Evolutionary conservation across 257 asterid species (phyloP).

Genomic region (Parsonsia alboflavescens): DNA sequence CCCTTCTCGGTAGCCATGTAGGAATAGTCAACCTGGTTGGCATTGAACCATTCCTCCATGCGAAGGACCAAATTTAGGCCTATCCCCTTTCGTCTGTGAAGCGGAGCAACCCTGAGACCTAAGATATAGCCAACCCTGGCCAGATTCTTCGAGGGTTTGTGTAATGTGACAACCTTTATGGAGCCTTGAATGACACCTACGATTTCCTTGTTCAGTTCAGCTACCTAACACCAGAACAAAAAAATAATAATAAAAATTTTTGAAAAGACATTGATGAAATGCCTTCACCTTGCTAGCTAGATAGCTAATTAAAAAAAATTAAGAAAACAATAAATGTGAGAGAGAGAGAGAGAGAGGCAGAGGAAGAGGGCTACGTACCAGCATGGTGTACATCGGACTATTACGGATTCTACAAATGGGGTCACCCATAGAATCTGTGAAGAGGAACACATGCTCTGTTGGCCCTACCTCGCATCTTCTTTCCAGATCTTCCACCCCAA

Average conservation of each 20-base stretch:
- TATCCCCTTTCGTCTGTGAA: constrained; percentile 31
- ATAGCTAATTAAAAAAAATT: no score
- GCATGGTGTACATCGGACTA: constrained; percentile 35
- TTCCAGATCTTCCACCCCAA: constrained; percentile 32
- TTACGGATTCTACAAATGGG: constrained; percentile 44
- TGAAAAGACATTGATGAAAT: constrained; percentile 8
- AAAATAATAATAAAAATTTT: no score
- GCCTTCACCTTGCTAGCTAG: no score
- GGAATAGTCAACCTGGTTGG: constrained; percentile 27
- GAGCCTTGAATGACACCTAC: constrained; percentile 37
- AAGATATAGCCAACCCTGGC: constrained; percentile 34
- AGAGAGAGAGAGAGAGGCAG: background rate
- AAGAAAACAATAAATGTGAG: background rate
- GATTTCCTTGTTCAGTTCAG: constrained; percentile 35
- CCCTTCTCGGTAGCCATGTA: constrained; percentile 43
- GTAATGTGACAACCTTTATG: constrained; percentile 26
- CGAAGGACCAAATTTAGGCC: constrained; percentile 24
- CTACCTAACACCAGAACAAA: constrained; percentile 19
- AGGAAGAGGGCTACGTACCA: constrained; percentile 18
- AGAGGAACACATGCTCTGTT: constrained; percentile 28
- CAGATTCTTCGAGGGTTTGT: constrained; percentile 12
- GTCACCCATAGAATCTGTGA: constrained; percentile 40
- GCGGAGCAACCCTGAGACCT: constrained; percentile 34
- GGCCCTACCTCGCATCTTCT: constrained; percentile 44
- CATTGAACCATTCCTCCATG: constrained; percentile 35